phyloP scores from a whole-genome alignment of 257 asterid genomes.

The Nicotiana obtusifolia region DNA sequence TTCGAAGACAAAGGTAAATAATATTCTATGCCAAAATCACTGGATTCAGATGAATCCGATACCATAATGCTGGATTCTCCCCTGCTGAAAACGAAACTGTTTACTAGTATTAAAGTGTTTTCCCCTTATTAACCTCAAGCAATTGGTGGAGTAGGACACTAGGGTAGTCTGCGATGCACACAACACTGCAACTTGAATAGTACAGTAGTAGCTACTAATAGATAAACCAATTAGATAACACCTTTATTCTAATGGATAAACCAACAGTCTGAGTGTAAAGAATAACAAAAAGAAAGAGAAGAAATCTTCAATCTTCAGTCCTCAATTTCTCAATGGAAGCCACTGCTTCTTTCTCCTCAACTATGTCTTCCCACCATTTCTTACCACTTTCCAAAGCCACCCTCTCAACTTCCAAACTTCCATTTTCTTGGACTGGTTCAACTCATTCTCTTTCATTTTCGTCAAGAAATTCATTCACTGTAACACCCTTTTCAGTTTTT shows the following conservation, averaged over 20 bases:
- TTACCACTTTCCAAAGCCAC: constrained; percentile 24
- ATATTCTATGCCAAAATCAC: too few relatives aligned
- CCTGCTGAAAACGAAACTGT: too few relatives aligned
- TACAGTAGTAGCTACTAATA: background rate
- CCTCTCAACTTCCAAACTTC: constrained; percentile 11
- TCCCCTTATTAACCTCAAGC: too few relatives aligned
- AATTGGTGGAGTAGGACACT: background rate
- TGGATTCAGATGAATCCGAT: too few relatives aligned
- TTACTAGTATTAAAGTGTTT: too few relatives aligned
- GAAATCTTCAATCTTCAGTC: background rate
- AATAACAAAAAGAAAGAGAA: background rate
- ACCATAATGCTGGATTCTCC: too few relatives aligned
- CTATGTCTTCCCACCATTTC: constrained; percentile 61
- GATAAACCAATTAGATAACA: constrained; percentile 10
- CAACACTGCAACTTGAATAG: background rate
- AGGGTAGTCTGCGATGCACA: constrained; percentile 8
- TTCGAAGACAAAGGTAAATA: too few relatives aligned
- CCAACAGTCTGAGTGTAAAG: background rate
- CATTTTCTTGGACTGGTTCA: constrained; percentile 35
- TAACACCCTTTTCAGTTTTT: constrained; percentile 16
- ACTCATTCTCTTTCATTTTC: constrained; percentile 46
- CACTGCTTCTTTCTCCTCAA: constrained; percentile 42
- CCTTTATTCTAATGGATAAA: background rate
- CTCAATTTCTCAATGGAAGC: constrained; percentile 42
- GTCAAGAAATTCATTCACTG: constrained; percentile 54